phyloP scores from a whole-genome alignment of 441 rosid genomes.

The Hura crepitans region DNA sequence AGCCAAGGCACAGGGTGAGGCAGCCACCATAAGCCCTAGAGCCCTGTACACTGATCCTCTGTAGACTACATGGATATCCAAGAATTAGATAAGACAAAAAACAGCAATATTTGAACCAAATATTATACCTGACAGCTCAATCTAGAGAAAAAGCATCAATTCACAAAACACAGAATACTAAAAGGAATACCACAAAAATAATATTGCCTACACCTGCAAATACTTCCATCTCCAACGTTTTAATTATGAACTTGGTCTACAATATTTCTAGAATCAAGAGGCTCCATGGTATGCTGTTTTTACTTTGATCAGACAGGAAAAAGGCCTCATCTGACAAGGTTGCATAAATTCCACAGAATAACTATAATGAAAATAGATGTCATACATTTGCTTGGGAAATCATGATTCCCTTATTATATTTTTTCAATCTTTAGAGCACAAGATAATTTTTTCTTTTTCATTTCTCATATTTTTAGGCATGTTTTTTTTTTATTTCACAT shows the following conservation, averaged over 20 bases:
- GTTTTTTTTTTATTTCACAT: no score
- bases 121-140: neutral
- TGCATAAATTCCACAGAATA: neutral
- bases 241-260: neutral
- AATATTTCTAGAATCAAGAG: constrained; percentile 2
- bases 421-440: neutral
- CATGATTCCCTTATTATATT: neutral
- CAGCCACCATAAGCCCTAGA: constrained; percentile 94
- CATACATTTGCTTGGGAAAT: neutral
- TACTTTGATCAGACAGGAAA: constrained; percentile 2
- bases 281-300: neutral
- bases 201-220: neutral
- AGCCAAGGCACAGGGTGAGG: constrained; percentile 97
- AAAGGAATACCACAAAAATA: neutral
- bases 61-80: constrained; percentile 50
- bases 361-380: neutral
- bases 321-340: neutral
- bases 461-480: neutral
- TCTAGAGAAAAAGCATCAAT: constrained; percentile 15
- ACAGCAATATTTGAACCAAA: constrained; percentile 1
- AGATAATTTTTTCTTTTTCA: neutral
- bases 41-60: constrained; percentile 96
- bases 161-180: neutral
- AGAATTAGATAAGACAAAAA: constrained; percentile 12
- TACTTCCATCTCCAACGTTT: neutral